A percentile compares a stretch with the other conserved stretches of the same genome.
These are phyloP conservation scores for Metarhizium brunneum DNA, from an alignment of 2,329 filamentous ascomycete genomes.

Conservation along the genomic window DNA sequence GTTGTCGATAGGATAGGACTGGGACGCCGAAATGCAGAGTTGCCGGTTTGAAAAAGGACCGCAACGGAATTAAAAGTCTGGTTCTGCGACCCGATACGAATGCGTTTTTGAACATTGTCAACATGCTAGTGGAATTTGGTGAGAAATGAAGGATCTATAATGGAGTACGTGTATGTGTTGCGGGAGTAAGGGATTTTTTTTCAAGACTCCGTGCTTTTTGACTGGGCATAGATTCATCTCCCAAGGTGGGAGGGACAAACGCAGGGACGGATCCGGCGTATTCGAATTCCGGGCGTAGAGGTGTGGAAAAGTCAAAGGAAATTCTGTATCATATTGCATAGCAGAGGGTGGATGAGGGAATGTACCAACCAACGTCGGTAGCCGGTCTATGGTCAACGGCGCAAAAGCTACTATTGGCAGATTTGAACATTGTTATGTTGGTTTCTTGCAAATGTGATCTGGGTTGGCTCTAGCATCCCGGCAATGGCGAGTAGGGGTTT, in stretches of 20 bases:
- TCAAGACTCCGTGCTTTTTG: neutral
- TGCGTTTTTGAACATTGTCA: neutral
- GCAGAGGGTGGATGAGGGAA: neutral
- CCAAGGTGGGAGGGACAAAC: neutral
- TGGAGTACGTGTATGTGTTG: neutral
- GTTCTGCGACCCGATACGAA: neutral
- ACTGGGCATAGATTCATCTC: neutral
- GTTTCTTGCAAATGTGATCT: neutral
- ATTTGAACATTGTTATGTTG: neutral
- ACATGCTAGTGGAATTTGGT: neutral
- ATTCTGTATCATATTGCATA: neutral
- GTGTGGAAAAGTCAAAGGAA: neutral
- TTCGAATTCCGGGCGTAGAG: neutral
- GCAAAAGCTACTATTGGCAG: neutral
- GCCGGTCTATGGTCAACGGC: neutral
- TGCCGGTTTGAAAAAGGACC: constrained; percentile 54
- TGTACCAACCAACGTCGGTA: neutral
- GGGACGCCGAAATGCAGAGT: constrained; percentile 62
- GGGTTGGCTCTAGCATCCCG: neutral
- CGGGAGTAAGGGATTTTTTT: neutral
- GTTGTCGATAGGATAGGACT: constrained; percentile 62
- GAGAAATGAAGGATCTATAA: neutral
- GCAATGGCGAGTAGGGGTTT: neutral
- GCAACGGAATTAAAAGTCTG: too few species aligned
- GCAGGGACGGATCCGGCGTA: neutral